Conservation (phyloP, 305 asterid species). For the Ilex paraguariensis region DNA sequence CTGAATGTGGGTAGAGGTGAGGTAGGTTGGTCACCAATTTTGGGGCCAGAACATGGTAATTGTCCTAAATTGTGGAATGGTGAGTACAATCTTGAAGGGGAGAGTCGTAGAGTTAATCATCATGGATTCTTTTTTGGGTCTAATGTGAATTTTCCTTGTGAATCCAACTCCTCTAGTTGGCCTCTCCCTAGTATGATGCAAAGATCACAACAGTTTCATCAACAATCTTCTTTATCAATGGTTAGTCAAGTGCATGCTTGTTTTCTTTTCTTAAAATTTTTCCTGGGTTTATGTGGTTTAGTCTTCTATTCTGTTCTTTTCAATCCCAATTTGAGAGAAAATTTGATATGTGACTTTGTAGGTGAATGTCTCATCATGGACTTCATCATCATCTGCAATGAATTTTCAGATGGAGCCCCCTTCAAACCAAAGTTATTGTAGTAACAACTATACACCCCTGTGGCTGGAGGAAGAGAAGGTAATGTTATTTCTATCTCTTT, state of each 20-base stretch:
- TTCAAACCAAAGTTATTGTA: conserved; percentile 82
- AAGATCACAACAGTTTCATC: conserved; percentile 51
- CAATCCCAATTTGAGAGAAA: neutral
- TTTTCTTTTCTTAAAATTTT: neutral
- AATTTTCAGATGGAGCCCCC: conserved; percentile 94
- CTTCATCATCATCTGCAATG: conserved; percentile 36
- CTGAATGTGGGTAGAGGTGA: conserved; percentile 23
- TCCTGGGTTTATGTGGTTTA: neutral
- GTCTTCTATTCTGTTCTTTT: neutral
- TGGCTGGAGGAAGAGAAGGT: conserved; percentile 83
- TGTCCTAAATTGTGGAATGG: conserved; percentile 46
- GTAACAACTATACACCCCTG: conserved; percentile 34
- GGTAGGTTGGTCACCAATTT: conserved; percentile 19
- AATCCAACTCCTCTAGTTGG: conserved; percentile 21
- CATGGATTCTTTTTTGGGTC: conserved; percentile 32
- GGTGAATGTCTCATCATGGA: conserved; percentile 57
- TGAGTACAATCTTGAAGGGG: conserved; percentile 32
- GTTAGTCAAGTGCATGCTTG: conserved; percentile 26
- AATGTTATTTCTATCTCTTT: neutral
- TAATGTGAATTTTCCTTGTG: conserved; percentile 19
- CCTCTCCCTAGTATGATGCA: conserved; percentile 31
- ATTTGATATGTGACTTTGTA: conserved; percentile 23
- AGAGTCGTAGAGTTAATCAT: conserved; percentile 26
- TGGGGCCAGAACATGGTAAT: conserved; percentile 22
- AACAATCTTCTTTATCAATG: conserved; percentile 38